Percentiles rank a stretch among this genome's conserved stretches.
Evolutionary conservation across 345 rosid genomes (phyloP).

Genomic region (Citrus trifoliata): DNA sequence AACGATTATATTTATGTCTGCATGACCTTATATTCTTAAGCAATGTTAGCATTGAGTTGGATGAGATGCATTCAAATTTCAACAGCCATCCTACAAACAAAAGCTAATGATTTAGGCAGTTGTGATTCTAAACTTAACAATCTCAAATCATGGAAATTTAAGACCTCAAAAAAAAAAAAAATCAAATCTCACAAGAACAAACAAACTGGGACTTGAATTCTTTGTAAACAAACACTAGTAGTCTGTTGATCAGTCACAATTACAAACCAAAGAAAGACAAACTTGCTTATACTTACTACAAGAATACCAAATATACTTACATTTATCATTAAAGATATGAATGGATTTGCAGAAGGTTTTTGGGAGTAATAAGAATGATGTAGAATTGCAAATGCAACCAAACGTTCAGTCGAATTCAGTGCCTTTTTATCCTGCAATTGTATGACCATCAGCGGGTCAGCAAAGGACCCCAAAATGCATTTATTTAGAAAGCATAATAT

Average conservation of each 20-base stretch:
- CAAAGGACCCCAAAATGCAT: not conserved
- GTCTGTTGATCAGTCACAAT: not conserved
- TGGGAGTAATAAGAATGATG: constrained; percentile 59
- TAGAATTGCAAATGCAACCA: constrained; percentile 65
- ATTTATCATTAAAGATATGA: constrained; percentile 44
- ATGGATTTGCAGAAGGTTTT: constrained; percentile 57
- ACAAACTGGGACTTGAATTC: not conserved
- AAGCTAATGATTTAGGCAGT: not conserved
- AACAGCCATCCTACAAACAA: not conserved
- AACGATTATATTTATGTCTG: not conserved
- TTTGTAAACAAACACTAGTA: not conserved
- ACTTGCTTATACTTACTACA: not conserved
- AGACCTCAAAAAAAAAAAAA: not conserved
- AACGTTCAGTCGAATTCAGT: constrained; percentile 60
- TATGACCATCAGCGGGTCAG: not conserved
- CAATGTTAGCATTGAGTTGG: not conserved
- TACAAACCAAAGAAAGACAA: not conserved
- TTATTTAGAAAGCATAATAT: not conserved
- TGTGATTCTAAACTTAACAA: not conserved
- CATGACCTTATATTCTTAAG: not conserved
- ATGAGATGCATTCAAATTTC: constrained; percentile 1
- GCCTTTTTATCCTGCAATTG: constrained; percentile 52
- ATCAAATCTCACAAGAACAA: not conserved
- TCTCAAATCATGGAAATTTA: not conserved
- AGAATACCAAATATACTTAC: constrained; percentile 37